Evolutionary conservation across 805 yeast genomes (phyloP).

Genomic region (Candida sanyiensis): DNA sequence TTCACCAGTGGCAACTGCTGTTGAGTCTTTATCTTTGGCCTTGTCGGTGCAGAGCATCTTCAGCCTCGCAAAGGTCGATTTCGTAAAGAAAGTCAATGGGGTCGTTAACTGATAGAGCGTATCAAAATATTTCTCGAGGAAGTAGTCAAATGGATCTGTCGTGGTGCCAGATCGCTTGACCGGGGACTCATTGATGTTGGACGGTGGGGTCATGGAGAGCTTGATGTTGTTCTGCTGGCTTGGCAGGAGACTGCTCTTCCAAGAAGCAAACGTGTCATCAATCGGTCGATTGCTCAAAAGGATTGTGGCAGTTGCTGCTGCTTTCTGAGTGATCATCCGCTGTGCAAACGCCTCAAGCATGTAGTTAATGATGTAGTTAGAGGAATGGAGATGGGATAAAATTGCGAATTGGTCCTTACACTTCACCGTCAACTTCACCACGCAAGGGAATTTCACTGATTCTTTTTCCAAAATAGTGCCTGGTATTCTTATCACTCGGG

Average conservation of each 20-base stretch:
- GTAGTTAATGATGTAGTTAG: constrained; percentile 40
- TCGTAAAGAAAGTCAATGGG: constrained; percentile 37
- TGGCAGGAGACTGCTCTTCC: constrained; percentile 1
- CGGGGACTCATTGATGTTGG: constrained; percentile 18
- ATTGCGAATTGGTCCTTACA: constrained; percentile 19
- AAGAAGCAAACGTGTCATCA: neutral
- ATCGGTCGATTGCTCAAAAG: neutral
- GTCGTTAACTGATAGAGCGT: constrained; percentile 30
- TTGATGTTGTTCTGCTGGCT: constrained; percentile 13
- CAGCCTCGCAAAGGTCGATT: constrained; percentile 45
- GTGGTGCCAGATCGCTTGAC: constrained; percentile 11
- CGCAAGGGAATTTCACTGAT: constrained; percentile 4
- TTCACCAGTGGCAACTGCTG: constrained; percentile 13
- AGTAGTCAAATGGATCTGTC: constrained; percentile 26
- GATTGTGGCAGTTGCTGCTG: neutral
- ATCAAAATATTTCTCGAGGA: constrained; percentile 30
- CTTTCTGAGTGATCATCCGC: constrained; percentile 25
- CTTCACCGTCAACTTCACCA: constrained; percentile 17
- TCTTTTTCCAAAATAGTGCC: neutral
- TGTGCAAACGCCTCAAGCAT: constrained; percentile 34
- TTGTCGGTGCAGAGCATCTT: constrained; percentile 35
- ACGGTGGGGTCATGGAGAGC: constrained; percentile 25
- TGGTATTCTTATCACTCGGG: constrained; percentile 15
- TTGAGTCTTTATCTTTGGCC: too few relatives aligned
- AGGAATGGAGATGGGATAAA: constrained; percentile 8